These are phyloP conservation scores for Penicillium sp. DNA, from an alignment of 2,329 filamentous ascomycete genomes.

Conservation along the genomic window DNA sequence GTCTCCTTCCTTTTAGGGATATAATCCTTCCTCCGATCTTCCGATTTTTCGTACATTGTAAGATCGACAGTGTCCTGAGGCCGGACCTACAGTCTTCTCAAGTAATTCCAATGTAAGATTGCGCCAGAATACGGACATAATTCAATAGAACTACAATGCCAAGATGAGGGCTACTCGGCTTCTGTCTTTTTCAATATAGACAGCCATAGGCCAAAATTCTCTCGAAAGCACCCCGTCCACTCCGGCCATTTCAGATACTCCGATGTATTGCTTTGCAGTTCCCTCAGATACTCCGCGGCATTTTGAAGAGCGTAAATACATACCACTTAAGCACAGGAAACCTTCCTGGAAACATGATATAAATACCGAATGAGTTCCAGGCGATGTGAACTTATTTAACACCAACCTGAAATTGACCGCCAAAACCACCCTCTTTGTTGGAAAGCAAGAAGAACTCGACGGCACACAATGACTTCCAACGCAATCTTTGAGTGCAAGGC, in stretches of 20 bases:
- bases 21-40: background rate
- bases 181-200: background rate
- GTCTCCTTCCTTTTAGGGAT: background rate
- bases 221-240: background rate
- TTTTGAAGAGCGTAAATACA: background rate
- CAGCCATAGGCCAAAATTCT: background rate
- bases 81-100: background rate
- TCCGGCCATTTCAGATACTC: background rate
- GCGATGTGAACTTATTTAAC: background rate
- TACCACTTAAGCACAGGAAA: too few relatives aligned
- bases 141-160: background rate
- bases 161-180: background rate
- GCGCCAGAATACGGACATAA: background rate
- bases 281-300: background rate
- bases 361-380: background rate
- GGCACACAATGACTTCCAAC: background rate
- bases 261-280: background rate
- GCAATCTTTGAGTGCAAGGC: background rate
- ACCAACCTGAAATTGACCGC: background rate
- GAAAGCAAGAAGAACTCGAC: background rate
- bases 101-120: background rate
- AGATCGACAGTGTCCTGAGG: background rate
- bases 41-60: background rate
- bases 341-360: background rate
- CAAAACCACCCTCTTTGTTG: background rate